Evolutionary conservation across 495 filamentous ascomycete species (phyloP).

Genomic region (Xylaria sp.): DNA sequence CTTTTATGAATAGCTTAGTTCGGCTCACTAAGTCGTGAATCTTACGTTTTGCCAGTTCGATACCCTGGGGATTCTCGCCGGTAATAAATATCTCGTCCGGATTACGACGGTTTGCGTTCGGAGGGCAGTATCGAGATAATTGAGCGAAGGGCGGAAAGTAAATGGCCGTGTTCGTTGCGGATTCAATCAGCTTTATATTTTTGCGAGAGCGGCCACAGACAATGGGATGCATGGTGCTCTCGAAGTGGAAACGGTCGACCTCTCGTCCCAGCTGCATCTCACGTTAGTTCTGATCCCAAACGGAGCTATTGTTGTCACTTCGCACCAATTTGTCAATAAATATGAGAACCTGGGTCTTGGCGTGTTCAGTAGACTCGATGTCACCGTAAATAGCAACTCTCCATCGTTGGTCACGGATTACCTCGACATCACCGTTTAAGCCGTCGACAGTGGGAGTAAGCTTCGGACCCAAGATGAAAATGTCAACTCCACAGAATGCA

Average conservation of each 20-base stretch:
- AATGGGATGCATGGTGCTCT: constrained; percentile 85
- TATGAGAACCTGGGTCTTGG: constrained; percentile 93
- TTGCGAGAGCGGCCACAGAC: constrained; percentile 90
- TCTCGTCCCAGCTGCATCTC: constrained; percentile 76
- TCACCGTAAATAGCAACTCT: constrained; percentile 94
- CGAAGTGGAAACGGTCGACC: constrained; percentile 81
- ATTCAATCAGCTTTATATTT: constrained; percentile 97
- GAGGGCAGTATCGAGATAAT: constrained; percentile 86
- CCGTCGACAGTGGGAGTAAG: constrained; percentile 69
- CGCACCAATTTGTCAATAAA: constrained; percentile 97
- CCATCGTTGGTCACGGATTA: constrained; percentile 74
- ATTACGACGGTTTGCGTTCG: constrained; percentile 76
- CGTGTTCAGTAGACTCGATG: constrained; percentile 92
- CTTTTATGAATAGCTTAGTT: constrained; percentile 88
- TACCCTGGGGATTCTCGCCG: constrained; percentile 78
- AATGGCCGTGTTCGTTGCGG: constrained; percentile 90
- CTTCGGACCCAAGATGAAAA: constrained; percentile 90
- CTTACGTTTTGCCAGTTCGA: constrained; percentile 85
- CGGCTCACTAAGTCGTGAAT: constrained; percentile 78
- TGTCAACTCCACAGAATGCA: constrained; percentile 87
- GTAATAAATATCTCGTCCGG: constrained; percentile 94
- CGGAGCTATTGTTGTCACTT: constrained; percentile 4
- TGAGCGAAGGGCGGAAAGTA: constrained; percentile 95
- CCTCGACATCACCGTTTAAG: constrained; percentile 60
- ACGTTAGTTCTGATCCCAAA: constrained; percentile 32